Evolutionary conservation across 192 early-diverging fungal genomes (phyloP).

Genomic region (Jimgerdemannia lactiflua): DNA sequence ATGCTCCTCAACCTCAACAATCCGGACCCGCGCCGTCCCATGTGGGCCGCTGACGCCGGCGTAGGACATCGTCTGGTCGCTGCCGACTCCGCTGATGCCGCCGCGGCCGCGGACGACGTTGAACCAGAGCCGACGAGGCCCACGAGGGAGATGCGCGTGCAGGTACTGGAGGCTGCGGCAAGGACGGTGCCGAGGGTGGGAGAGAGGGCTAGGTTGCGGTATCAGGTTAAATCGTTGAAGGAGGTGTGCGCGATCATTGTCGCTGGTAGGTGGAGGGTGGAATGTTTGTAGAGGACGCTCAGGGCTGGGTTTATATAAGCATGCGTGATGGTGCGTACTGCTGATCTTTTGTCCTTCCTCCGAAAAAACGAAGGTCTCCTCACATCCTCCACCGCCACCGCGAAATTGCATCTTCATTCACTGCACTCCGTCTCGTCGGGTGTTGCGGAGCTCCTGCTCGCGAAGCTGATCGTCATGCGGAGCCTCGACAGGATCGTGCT

Average conservation of each 20-base stretch:
- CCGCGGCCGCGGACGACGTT: no score
- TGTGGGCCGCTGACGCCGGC: no score
- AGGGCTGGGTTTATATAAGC: neutral
- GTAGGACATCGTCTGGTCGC: no score
- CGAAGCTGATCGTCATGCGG: conserved; percentile 25
- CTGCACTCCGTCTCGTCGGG: conserved; percentile 24
- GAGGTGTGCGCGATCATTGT: conserved; percentile 32
- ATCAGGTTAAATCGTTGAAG: conserved; percentile 24
- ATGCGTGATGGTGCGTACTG: neutral
- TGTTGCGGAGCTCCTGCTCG: conserved; percentile 28
- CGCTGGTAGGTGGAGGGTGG: conserved; percentile 20
- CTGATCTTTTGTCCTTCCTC: conserved; percentile 1
- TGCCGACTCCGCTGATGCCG: no score
- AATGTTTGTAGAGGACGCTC: neutral
- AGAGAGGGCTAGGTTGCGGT: neutral
- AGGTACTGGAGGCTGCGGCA: neutral
- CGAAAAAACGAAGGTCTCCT: conserved; percentile 3
- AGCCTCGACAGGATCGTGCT: conserved; percentile 22
- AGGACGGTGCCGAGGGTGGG: neutral
- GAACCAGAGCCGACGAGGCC: no score
- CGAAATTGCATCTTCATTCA: conserved; percentile 6
- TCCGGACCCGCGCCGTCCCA: no score
- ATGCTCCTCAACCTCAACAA: no score
- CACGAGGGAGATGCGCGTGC: no score
- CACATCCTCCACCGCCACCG: conserved; percentile 4